Evolutionary conservation across 1,284 basidiomycete genomes (phyloP), one percentile per base, ranked within the genome.

Genomic region (Puccinia triticina): DNA sequence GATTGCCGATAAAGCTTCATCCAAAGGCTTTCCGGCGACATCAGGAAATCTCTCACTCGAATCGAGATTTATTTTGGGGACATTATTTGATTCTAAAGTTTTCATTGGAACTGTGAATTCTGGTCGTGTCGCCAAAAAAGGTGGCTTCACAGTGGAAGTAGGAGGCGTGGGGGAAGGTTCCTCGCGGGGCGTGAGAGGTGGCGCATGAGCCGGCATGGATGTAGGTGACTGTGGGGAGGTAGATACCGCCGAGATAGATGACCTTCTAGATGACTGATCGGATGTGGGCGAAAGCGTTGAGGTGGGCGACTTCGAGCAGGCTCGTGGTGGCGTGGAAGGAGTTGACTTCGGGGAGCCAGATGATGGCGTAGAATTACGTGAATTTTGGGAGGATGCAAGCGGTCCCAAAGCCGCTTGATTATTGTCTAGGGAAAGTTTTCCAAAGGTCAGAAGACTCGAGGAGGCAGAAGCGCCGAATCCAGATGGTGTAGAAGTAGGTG

Each of bases 91-190:
- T 37, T 37, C 48, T 26, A 82, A 57, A 37, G 72, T 50, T 50
- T 29, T 48, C 21, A 82, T 82, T 7, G 80, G 80, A 46, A 57
- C n/a, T 26, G 34, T 53, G 7, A 76, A 53, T 43, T 46, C 29
- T 29, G 43, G 69, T 7, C 40, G 80, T 67, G 59, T 64, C 32
- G 69, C 76, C 40, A 67, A 55, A 57, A 82, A 82, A n/a, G 80
- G 71, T 73, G 48, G 71, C 46, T 67, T 78, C 12, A 40, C 18
- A 26, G 75, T 26, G 59, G 59, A 26, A 61, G 59, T 11, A 3
- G 59, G 59, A 3, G 59, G 59, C 21, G 48, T 50, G 48, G 48
- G 16, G 48, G 48, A 50, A 50, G 2, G 5, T 50, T 50, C 48
- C 48, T 50, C 48, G 18, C 16, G 48, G 48, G 11, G 11, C 2